phyloP scores from a whole-genome alignment of 352 stramenopile species.

The Globisporangium mamillatum region DNA sequence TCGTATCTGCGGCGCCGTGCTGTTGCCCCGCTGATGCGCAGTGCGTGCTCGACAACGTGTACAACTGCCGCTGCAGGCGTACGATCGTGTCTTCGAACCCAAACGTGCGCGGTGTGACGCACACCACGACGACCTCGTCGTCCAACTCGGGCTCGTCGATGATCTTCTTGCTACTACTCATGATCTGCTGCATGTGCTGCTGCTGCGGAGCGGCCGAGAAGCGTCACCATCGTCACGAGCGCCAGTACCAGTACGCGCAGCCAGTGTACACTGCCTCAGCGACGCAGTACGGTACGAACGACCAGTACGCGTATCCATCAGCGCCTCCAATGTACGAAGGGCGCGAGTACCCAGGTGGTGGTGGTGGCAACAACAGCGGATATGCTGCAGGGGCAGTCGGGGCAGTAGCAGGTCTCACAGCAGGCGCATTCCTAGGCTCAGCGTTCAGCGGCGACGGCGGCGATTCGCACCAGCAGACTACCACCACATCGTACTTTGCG shows the following conservation, averaged over 20 bases:
- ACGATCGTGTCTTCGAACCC: slow-evolving; percentile 15
- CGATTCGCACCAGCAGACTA: slow-evolving; percentile 14
- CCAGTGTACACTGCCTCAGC: slow-evolving; percentile 19
- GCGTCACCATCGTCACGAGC: slow-evolving; percentile 22
- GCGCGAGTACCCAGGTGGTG: slow-evolving; percentile 13
- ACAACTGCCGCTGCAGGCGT: slow-evolving; percentile 58
- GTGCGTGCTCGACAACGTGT: slow-evolving; percentile 46
- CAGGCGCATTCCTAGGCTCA: slow-evolving; percentile 47
- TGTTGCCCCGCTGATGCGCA: slow-evolving; percentile 59
- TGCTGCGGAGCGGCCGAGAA: slow-evolving; percentile 32
- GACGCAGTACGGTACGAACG: slow-evolving; percentile 6
- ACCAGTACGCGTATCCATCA: slow-evolving; percentile 48
- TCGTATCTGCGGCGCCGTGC: slow-evolving; percentile 52
- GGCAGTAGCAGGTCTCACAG: slow-evolving; percentile 44
- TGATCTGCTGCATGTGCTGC: slow-evolving; percentile 56
- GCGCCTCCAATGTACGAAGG: slow-evolving; percentile 33
- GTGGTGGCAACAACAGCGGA: slow-evolving; percentile 14
- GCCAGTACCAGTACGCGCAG: slow-evolving; percentile 30
- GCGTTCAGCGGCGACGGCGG: slow-evolving; percentile 30
- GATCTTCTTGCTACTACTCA: slow-evolving; percentile 41
- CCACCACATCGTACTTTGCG: slow-evolving; percentile 33
- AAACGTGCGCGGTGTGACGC: slow-evolving; percentile 22
- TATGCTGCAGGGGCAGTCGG: slow-evolving; percentile 43
- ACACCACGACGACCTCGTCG: slow-evolving; percentile 33
- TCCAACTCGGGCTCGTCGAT: slow-evolving; percentile 27